Conservation (phyloP, 2,329 filamentous ascomycete species). For the Clathrospora elynae region DNA sequence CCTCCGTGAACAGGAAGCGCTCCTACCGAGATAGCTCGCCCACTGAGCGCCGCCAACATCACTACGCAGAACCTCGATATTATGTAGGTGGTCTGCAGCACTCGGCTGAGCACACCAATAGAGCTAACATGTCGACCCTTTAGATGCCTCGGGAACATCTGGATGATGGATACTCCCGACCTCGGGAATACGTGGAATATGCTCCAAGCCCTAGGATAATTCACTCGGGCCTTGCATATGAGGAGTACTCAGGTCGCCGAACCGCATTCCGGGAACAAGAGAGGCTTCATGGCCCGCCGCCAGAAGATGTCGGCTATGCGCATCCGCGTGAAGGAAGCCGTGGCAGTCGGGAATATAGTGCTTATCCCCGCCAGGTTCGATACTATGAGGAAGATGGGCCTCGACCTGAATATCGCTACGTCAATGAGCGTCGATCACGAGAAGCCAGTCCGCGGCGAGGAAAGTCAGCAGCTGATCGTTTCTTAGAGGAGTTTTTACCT, state of each 20-base stretch:
- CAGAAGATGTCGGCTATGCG: constrained; percentile 35
- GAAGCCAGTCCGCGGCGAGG: constrained; percentile 30
- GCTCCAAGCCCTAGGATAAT: constrained; percentile 36
- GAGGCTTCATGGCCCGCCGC: constrained; percentile 32
- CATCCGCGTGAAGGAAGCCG: constrained; percentile 37
- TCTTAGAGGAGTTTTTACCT: constrained; percentile 42
- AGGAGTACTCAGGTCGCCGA: constrained; percentile 38
- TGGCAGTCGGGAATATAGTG: constrained; percentile 32
- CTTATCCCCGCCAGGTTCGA: constrained; percentile 34
- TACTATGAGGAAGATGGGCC: constrained; percentile 35
- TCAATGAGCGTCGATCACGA: constrained; percentile 27
- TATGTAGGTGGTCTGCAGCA: constrained; percentile 39
- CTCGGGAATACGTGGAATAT: constrained; percentile 39
- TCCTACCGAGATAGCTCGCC: constrained; percentile 34
- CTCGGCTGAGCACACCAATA: constrained; percentile 5
- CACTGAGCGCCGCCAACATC: constrained; percentile 34
- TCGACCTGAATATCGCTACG: constrained; percentile 30
- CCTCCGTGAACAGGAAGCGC: constrained; percentile 26
- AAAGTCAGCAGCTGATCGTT: constrained; percentile 43
- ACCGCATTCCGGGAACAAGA: constrained; percentile 43
- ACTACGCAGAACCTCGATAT: constrained; percentile 41
- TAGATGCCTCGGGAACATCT: constrained; percentile 37
- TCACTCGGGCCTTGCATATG: constrained; percentile 36
- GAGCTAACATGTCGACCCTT: constrained; percentile 21
- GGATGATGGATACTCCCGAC: constrained; percentile 36